Evolutionary conservation across 2,329 filamentous ascomycete species (phyloP).

Genomic region (Colletotrichum orbiculare): DNA sequence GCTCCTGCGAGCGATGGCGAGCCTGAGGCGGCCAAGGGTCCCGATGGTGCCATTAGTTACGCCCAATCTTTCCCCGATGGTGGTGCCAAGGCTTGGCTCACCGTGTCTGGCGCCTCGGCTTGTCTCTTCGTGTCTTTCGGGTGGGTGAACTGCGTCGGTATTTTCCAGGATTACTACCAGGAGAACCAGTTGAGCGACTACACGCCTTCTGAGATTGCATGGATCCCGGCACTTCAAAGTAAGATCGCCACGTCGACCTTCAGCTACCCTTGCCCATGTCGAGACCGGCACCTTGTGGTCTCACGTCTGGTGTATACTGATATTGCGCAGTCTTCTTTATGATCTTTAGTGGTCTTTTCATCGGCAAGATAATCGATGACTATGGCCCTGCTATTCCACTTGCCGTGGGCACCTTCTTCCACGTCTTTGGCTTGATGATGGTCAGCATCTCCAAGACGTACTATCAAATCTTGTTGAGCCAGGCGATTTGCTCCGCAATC

Average conservation of each 20-base stretch:
- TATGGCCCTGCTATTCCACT: constrained; percentile 69
- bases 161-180: constrained; percentile 70
- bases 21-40: too few relatives aligned
- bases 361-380: constrained; percentile 71
- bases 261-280: constrained; percentile 56
- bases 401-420: constrained; percentile 61
- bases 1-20: too few relatives aligned
- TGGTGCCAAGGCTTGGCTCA: constrained; percentile 26
- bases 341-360: constrained; percentile 60
- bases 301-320: constrained; percentile 37
- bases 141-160: constrained; percentile 52
- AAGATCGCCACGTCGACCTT: constrained; percentile 15
- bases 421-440: constrained; percentile 74
- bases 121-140: constrained; percentile 16
- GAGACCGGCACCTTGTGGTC: constrained; percentile 51
- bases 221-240: constrained; percentile 66
- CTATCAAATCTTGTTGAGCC: constrained; percentile 52
- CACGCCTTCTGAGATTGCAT: constrained; percentile 64
- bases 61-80: constrained; percentile 6
- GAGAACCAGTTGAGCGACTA: constrained; percentile 57
- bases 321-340: constrained; percentile 15
- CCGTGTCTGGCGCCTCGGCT: constrained; percentile 12
- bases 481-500: constrained; percentile 50
- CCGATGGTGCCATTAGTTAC: too few relatives aligned
- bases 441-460: constrained; percentile 56